phyloP scores from a whole-genome alignment of 306 rosid species.

The Fagus sylvatica region DNA sequence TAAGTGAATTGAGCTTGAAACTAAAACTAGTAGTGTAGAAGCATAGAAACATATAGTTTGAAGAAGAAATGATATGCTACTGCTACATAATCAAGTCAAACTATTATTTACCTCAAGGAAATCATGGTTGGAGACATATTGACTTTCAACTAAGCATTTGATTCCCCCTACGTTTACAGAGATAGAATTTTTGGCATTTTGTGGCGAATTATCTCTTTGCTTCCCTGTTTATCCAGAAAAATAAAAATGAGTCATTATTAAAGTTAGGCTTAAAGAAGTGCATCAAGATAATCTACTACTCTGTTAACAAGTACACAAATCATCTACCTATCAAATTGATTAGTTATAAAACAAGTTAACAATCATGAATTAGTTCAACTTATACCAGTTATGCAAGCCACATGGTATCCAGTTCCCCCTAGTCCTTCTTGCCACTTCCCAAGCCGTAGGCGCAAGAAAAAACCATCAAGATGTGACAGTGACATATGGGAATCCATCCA shows the following conservation, averaged over 20 bases:
- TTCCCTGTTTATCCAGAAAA: conserved; percentile 43
- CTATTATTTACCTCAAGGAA: conserved; percentile 87
- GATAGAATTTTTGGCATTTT: conserved; percentile 43
- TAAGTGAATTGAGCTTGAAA: neutral
- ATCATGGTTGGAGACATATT: conserved; percentile 76
- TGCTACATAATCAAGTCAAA: conserved; percentile 10
- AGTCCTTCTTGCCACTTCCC: conserved; percentile 88
- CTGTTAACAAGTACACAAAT: neutral
- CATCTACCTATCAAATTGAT: neutral
- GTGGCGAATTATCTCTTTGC: conserved; percentile 33
- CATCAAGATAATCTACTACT: neutral
- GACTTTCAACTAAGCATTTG: conserved; percentile 63
- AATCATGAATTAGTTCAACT: conserved; percentile 17
- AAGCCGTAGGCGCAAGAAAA: conserved; percentile 85
- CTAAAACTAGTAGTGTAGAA: conserved; percentile 8
- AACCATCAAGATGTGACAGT: conserved; percentile 63
- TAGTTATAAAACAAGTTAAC: conserved; percentile 9
- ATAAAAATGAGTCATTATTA: neutral
- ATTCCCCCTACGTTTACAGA: conserved; percentile 63
- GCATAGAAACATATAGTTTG: neutral
- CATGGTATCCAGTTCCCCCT: conserved; percentile 80
- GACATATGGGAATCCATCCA: conserved; percentile 57
- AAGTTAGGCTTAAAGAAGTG: neutral
- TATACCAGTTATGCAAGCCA: conserved; percentile 82
- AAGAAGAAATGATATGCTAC: neutral